Evolutionary conservation across 768 basidiomycete genomes (phyloP), one percentile per base, ranked within the genome.

Genomic region (Macrolepiota fuliginosa): DNA sequence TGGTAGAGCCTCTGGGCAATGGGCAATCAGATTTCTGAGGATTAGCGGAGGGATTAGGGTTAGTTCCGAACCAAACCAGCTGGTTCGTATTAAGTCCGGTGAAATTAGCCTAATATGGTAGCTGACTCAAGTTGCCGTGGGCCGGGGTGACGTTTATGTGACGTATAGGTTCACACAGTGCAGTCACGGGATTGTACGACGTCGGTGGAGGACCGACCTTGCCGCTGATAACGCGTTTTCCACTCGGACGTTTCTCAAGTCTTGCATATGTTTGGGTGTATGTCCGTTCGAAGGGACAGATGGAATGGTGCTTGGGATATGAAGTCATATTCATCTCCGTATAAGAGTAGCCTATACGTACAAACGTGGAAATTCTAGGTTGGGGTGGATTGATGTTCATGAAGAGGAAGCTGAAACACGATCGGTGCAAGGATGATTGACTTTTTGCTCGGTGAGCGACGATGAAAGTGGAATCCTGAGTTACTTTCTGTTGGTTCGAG

Each of bases 81-180:
- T 19, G 19, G 35, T n/a, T n/a, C 37, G 12, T 22, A 29, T 5
- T n/a, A 40, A 11, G 32, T 39, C 57, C 57, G 57, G 57, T 10
- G 29, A 58, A 50, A 54, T 10, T 54, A 10, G 3, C 57, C 57
- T 2, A 49, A 40, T 49, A 37, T 50, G 35, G 57, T 11, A 58
- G 17, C 29, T 25, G 35, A 42, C 45, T 29, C 57, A 58, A 58
- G 47, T 58, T 58, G 22, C 57, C 57, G 57, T 58, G 29, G 29
- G 29, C n/a, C 42, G 29, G 15, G 36, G 57, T 58, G 57, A 58
- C 46, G 53, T 54, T 39, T 25, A 12, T 54, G 35, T 54, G 53
- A 54, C 53, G 53, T 54, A 17, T 54, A 39, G 53, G 37, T 19
- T 37, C 37, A 22, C 25, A 24, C 25, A 13, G n/a, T 3, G 13